phyloP scores from a whole-genome alignment of 179 eudicot genomes.

The Vitellaria paradoxa region DNA sequence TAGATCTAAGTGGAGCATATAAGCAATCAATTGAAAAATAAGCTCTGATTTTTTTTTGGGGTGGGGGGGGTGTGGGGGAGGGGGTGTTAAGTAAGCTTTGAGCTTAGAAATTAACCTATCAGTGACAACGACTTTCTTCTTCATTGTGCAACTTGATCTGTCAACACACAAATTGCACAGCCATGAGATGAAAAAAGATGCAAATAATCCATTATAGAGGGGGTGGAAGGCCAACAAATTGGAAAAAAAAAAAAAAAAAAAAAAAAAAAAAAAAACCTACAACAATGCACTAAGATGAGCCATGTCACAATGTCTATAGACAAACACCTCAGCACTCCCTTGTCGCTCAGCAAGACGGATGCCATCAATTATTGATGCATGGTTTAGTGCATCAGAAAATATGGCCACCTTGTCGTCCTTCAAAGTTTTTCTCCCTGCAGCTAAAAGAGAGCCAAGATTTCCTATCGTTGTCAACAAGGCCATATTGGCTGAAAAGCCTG shows the following conservation, averaged over 20 bases:
- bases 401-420: constrained; percentile 68
- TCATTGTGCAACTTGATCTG: constrained; percentile 59
- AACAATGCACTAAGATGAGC: constrained; percentile 69
- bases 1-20: not conserved
- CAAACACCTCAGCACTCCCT: constrained; percentile 57
- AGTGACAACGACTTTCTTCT: constrained; percentile 78
- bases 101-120: constrained; percentile 86
- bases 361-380: constrained; percentile 97
- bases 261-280: constrained; percentile 38
- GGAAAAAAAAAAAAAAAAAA: not conserved
- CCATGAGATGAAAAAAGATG: constrained; percentile 14
- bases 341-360: constrained; percentile 87
- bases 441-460: constrained; percentile 66
- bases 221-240: not conserved
- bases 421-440: constrained; percentile 43
- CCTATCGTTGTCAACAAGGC: constrained; percentile 90
- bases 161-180: constrained; percentile 15
- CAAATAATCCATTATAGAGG: not conserved
- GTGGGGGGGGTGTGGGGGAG: no score
- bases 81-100: no score
- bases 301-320: constrained; percentile 92
- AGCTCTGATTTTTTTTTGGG: no score
- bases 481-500: constrained; percentile 97
- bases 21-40: not conserved
- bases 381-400: constrained; percentile 93